These are phyloP conservation scores for Periconia sp. DNA, from an alignment of 2,329 filamentous ascomycete genomes.

Conservation along the genomic window DNA sequence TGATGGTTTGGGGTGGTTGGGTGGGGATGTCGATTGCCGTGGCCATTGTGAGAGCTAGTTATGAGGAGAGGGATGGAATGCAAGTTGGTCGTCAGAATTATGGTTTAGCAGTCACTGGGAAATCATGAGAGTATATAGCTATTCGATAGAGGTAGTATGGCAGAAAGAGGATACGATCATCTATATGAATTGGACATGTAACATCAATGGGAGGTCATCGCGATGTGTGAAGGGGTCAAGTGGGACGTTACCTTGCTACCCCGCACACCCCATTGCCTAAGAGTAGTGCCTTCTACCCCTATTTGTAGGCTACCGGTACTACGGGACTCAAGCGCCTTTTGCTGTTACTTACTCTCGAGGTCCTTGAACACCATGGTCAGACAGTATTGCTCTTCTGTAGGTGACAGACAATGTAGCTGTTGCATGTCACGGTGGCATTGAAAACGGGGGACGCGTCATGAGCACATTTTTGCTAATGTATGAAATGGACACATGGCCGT, in stretches of 20 bases:
- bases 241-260: slow-evolving; percentile 14
- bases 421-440: slow-evolving; percentile 15
- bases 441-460: slow-evolving; percentile 10
- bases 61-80: neutral
- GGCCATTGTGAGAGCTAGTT: slow-evolving; percentile 9
- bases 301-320: too few species aligned
- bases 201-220: slow-evolving; percentile 15
- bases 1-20: slow-evolving; percentile 3
- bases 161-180: slow-evolving; percentile 1
- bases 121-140: neutral
- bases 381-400: neutral
- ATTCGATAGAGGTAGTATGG: neutral
- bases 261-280: slow-evolving; percentile 8
- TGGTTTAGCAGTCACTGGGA: neutral
- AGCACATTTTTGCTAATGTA: slow-evolving; percentile 6
- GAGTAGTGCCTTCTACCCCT: neutral
- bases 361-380: neutral
- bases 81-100: neutral
- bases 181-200: slow-evolving; percentile 17
- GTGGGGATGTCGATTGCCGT: slow-evolving; percentile 10
- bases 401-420: slow-evolving; percentile 3
- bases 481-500: neutral
- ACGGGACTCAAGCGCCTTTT: too few species aligned
- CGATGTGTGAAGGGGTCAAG: neutral
- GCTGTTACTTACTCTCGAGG: too few species aligned